Evolutionary conservation across 1,284 basidiomycete species (phyloP).

Genomic region (Porogramme epimiltina): DNA sequence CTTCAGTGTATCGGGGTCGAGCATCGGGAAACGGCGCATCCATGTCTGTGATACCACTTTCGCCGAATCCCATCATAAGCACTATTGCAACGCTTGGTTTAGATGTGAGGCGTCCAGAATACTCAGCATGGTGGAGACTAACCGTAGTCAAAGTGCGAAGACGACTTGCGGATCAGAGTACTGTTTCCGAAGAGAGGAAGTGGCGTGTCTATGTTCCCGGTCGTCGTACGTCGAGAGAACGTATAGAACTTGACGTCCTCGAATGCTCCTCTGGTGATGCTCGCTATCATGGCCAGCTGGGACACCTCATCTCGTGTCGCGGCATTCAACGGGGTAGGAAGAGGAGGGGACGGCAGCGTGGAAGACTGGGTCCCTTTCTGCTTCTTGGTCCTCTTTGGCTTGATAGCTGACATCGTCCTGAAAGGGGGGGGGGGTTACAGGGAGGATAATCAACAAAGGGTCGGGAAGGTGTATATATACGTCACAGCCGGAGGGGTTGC

Average conservation of each 20-base stretch:
- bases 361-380: too few species aligned
- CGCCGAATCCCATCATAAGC: slow-evolving; percentile 16
- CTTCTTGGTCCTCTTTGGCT: too few species aligned
- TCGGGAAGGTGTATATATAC: too few species aligned
- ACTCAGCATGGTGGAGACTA: not conserved
- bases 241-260: slow-evolving; percentile 16
- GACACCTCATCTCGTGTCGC: not conserved
- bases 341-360: too few species aligned
- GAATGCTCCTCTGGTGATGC: slow-evolving; percentile 2
- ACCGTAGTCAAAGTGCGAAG: slow-evolving; percentile 13
- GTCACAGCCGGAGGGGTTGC: too few species aligned
- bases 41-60: slow-evolving; percentile 11
- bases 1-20: not conserved
- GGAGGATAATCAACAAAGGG: too few species aligned
- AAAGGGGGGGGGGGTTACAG: too few species aligned
- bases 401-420: too few species aligned
- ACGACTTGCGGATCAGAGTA: slow-evolving; percentile 4
- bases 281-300: not conserved
- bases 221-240: slow-evolving; percentile 8
- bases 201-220: slow-evolving; percentile 3
- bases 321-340: not conserved
- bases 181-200: slow-evolving; percentile 8
- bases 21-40: slow-evolving; percentile 14
- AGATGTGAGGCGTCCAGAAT: not conserved
- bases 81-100: slow-evolving; percentile 13